Evolutionary conservation across 441 rosid species (phyloP).

Genomic region (Pelargonium citronellum): DNA sequence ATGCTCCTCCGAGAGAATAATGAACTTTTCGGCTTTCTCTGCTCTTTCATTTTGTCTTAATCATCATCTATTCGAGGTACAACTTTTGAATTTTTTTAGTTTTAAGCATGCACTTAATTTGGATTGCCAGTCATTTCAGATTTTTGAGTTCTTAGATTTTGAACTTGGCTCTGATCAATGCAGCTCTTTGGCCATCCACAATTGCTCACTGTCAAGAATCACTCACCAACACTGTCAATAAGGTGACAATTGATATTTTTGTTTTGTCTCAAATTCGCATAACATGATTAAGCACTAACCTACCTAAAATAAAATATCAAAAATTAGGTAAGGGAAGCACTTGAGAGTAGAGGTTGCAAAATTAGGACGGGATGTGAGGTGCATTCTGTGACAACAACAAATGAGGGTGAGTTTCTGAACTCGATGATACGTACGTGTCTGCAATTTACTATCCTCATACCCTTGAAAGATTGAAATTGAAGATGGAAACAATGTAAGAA

Average conservation of each 20-base stretch:
- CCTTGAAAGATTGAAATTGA: no score
- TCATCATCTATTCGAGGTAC: slow-evolving; percentile 82
- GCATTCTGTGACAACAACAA: slow-evolving; percentile 38
- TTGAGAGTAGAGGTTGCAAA: slow-evolving; percentile 57
- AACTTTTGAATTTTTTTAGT: neutral
- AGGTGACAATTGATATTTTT: slow-evolving; percentile 32
- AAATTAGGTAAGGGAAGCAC: slow-evolving; percentile 46
- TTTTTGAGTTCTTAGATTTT: no score
- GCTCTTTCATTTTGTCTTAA: slow-evolving; percentile 79
- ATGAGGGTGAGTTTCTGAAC: slow-evolving; percentile 30
- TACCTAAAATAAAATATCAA: no score
- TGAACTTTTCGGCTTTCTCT: slow-evolving; percentile 75
- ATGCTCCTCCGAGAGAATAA: slow-evolving; percentile 64
- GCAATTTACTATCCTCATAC: no score
- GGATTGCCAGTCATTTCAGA: neutral
- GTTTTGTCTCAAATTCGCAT: no score
- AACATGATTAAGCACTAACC: neutral
- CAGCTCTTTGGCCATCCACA: slow-evolving; percentile 83
- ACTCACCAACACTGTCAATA: slow-evolving; percentile 60
- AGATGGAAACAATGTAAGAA: no score
- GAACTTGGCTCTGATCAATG: neutral
- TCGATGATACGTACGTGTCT: neutral
- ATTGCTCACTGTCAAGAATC: slow-evolving; percentile 61
- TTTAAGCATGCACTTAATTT: no score
- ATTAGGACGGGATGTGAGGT: slow-evolving; percentile 55